Evolutionary conservation across 2,329 filamentous ascomycete genomes (phyloP), one percentile per base, ranked within the genome.

Genomic region (Sporothrix schenckii): DNA sequence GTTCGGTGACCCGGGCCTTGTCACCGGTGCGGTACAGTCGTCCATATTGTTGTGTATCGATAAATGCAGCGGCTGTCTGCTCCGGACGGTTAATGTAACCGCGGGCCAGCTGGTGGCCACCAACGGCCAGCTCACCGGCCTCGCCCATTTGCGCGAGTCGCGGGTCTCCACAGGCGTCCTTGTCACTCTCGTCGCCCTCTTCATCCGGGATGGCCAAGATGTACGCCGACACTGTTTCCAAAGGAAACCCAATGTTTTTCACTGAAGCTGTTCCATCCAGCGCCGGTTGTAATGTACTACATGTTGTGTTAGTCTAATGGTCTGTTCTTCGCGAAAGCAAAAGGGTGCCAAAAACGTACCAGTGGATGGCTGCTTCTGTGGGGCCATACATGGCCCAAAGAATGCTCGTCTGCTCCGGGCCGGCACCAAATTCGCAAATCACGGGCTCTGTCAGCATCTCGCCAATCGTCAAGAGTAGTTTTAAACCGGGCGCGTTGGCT

Each of bases 351-450:
- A 44, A 44, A 9, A 68, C 71, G 2, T 76, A 86, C 85, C 87
- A 97, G 77, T 97, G 94, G 70, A 97, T 97, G 0, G 93, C 89
- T 9, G 92, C 92, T 80, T 97, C 94, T 0, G 94, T 97, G 1
- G 94, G 94, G 0, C 94, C 94, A 77, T 97, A 97, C 93, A 97
- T 97, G 47, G 90, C 94, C 86, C 92, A 94, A 0, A 97, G 83
- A 56, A 97, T 89, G 74, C 91, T 89, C 1, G 82, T 77, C 9
- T 80, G 80, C 0, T 76, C 77, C 0, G 79, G 76, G 11, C 82
- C 81, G 2, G 87, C 87, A 6, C 92, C 93, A 82, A 95, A 97
- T 76, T 96, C 92, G 49, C 87, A 81, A 27, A 97, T 84, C 1
- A 97, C 90, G 10, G 88, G 86, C 54, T 85, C 83, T 3, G 91